These are phyloP conservation scores for Notholithocarpus densiflorus DNA, from an alignment of 306 rosid genomes.

Conservation along the genomic window DNA sequence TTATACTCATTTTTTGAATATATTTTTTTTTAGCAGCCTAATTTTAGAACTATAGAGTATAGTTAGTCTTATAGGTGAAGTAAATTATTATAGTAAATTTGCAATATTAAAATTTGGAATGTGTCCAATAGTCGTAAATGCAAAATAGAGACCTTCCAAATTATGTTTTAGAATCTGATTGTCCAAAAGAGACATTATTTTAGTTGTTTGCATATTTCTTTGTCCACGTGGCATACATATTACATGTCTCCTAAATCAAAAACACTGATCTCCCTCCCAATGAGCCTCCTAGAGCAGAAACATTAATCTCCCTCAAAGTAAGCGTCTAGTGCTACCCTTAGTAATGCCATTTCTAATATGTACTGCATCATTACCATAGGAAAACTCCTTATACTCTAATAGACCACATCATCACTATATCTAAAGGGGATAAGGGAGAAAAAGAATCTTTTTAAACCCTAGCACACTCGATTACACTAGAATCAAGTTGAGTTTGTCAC, in stretches of 20 bases:
- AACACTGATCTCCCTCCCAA: background rate
- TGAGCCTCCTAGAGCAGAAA: too few relatives aligned
- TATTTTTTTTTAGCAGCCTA: too few relatives aligned
- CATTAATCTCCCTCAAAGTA: too few relatives aligned
- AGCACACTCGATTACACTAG: background rate
- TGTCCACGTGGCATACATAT: background rate
- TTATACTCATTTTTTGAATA: too few relatives aligned
- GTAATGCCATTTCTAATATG: too few relatives aligned
- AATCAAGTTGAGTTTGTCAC: background rate
- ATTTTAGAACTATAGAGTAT: too few relatives aligned
- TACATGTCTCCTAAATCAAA: background rate
- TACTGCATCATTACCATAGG: background rate
- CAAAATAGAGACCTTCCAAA: background rate
- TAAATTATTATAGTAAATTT: background rate
- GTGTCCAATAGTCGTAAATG: too few relatives aligned
- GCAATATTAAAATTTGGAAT: background rate
- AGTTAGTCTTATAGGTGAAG: too few relatives aligned
- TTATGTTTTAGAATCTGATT: background rate
- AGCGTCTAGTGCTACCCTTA: too few relatives aligned
- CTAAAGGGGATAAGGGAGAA: background rate
- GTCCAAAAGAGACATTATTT: background rate
- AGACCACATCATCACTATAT: background rate
- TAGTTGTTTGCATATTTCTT: background rate
- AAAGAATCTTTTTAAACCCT: too few relatives aligned
- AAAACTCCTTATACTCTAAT: background rate